phyloP scores from a whole-genome alignment of 805 yeast genomes.

The Ogataea dorogensis region DNA sequence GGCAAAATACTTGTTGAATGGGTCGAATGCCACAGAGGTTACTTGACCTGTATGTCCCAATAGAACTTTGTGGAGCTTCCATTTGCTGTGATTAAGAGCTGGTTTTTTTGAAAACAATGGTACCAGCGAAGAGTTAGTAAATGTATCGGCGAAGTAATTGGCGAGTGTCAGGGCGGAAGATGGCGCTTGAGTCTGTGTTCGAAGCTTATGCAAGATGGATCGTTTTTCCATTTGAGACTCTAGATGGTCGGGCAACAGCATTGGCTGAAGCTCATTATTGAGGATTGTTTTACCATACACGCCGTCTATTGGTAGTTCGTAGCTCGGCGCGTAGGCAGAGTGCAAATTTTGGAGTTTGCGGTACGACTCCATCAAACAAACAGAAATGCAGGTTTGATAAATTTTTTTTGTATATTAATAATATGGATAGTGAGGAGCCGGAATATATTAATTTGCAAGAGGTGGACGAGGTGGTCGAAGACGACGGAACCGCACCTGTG shows the following conservation, averaged over 20 bases:
- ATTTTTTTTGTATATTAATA: conserved; percentile 2
- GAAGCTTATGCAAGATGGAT: conserved; percentile 8
- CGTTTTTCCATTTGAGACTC: conserved; percentile 7
- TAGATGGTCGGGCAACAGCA: conserved; percentile 5
- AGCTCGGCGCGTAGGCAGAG: background rate
- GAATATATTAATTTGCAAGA: conserved; percentile 30
- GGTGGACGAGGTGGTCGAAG: conserved; percentile 35
- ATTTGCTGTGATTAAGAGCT: conserved; percentile 52
- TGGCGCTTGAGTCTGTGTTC: conserved; percentile 3
- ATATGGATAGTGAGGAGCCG: conserved; percentile 25
- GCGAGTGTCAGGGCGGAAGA: conserved; percentile 2
- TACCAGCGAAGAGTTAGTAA: conserved; percentile 21
- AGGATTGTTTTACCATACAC: conserved; percentile 4
- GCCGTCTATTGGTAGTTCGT: conserved; percentile 2
- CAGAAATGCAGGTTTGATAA: background rate
- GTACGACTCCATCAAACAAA: conserved; percentile 5
- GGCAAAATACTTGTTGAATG: conserved; percentile 86
- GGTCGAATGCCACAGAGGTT: conserved; percentile 76
- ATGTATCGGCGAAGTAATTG: conserved; percentile 24
- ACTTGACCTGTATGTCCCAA: conserved; percentile 96
- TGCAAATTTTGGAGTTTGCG: conserved; percentile 4
- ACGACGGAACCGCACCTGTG: conserved; percentile 30
- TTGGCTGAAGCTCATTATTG: conserved; percentile 1
- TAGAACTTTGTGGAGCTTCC: conserved; percentile 72
- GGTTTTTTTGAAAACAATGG: conserved; percentile 17